Percentiles rank a stretch among this genome's conserved stretches.
These are phyloP conservation scores for Flaveria bidentis DNA, from an alignment of 129 eudicot species.

Conservation along the genomic window DNA sequence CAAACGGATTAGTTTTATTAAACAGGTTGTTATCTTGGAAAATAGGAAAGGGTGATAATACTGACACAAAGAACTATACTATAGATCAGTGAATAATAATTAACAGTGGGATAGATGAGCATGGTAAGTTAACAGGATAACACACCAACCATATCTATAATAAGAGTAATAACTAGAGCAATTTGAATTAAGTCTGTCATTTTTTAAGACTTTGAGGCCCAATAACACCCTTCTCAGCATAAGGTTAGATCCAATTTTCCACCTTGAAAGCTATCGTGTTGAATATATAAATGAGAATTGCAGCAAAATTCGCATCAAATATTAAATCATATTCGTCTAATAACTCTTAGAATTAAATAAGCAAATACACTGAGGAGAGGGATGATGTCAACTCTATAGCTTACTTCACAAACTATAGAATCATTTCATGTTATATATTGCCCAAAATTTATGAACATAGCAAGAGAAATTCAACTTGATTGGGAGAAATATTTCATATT, in stretches of 20 bases:
- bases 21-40: not conserved
- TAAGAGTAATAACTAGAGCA: not conserved
- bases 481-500: not conserved
- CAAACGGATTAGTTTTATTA: not conserved
- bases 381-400: not conserved
- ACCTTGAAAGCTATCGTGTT: not conserved
- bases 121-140: not conserved
- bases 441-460: not conserved
- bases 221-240: not conserved
- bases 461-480: conserved; percentile 6
- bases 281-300: not conserved
- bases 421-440: not conserved
- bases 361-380: not conserved
- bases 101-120: not conserved
- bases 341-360: not conserved
- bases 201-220: not conserved
- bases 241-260: not conserved
- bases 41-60: not conserved
- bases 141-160: not conserved
- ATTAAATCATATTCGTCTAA: conserved; percentile 4
- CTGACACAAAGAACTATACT: not conserved
- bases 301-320: not conserved
- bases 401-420: not conserved
- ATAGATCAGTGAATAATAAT: not conserved
- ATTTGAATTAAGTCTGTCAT: not conserved